Evolutionary conservation across 352 stramenopile species (phyloP), one percentile per base, ranked within the genome.

Genomic region (Globisporangium acanthophoron): DNA sequence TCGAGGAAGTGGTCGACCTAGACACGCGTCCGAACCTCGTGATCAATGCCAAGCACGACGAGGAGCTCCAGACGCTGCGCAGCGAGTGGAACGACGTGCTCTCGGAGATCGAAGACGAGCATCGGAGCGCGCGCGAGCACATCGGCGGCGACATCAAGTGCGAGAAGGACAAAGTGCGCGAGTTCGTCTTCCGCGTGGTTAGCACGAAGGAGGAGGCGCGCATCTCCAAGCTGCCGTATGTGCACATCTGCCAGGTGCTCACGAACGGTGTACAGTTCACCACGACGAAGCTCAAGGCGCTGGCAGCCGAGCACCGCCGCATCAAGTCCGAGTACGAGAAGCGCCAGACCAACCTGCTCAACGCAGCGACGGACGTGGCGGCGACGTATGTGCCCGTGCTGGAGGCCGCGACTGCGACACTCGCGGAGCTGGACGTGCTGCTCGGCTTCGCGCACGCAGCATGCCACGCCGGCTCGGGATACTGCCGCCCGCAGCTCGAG

Each of bases 221-320:
- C 12, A 71, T 98, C n/a, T 90, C 92, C 43, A 88, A 95, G 63
- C 45, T 96, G 3, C 73, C 73, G 1, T 78, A 93, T 46, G 85
- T 98, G 20, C 87, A 96, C 61, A 94, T 98, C 39, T 93, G 98
- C 58, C 85, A 96, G 53, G 88, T 99, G 33, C 81, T 99, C 15
- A 96, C 97, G 53, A 99, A 98, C 67, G 97, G 97, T 13, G 90
- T 99, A 31, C 97, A 99, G 67, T 99, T 99, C 70, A 98, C 92
- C 18, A 99, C 95, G 13, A 89, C 78, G 11, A 88, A 86, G 57
- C 76, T 98, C 21, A 90, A 94, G 59, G 71, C 86, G 24, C 71
- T 98, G 0, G 91, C 86, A 0, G 67, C 74, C 0, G 83, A 93
- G 12, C 96, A 97, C 62, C 82, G 87, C 43, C 78, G 92, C 54